Base-by-base conservation (phyloP, 2,329 filamentous ascomycete species). In the Alternaria burnsii region DNA sequence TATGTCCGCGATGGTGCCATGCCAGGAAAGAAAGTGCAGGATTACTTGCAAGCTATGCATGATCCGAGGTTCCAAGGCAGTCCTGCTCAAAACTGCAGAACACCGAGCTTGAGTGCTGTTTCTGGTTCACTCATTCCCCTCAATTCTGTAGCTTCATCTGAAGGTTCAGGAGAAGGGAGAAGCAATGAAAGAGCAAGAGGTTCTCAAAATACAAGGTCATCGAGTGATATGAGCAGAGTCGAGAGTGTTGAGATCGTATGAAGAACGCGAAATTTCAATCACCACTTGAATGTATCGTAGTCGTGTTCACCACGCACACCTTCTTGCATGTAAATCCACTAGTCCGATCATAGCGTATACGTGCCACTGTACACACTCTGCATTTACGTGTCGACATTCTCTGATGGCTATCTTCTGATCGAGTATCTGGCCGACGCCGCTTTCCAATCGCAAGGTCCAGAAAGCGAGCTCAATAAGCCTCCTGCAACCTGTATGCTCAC, bases 11-110 rank as follows among this genome's bases (percentile, higher is more conserved):
- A 67, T 16, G 62, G 52, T 9, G 59, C 62, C 9, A 48, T 59
- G 55, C 52, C 65, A 10, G 62, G 62, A 34, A 62, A 59, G 38
- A 65, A 61, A 38, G 56, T 67, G 22, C 65, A 67, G 24, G 65
- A 67, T 43, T 50, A 65, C 7, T 44, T 67, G 5, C 20, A 43
- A 26, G 59, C 32, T 14, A 59, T 14, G 59, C 26, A 40, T 12
- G 44, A 32, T 14, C 34, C 48, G 1, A 40, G 20, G 16, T 52
- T 40, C 24, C 34, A 52, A 12, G 16, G 26, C 4, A 26, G 24
- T 4, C 48, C 48, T 18, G 24, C 32, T 28, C 6, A 20, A 16
- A 10, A 22, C 16, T 52, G 22, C 12, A 26, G 48, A 40, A 52
- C 14, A 10, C 24, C 48, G 7, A 40, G 48, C 14, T 28, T 52